Evolutionary conservation across 2,329 filamentous ascomycete genomes (phyloP).

Genomic region (Cercospora sp.): DNA sequence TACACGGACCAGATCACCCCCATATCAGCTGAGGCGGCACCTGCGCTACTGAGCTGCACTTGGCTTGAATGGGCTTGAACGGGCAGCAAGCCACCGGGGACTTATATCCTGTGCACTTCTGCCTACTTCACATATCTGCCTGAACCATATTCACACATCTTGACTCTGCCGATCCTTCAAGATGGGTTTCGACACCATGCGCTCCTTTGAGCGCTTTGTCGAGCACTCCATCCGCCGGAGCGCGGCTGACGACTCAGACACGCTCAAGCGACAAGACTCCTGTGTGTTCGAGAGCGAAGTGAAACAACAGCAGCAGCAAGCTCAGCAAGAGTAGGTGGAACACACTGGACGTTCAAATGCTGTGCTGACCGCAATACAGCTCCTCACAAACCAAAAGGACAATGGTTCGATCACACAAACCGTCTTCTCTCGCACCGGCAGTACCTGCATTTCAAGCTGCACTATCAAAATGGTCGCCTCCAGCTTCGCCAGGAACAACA

Average conservation of each 20-base stretch:
- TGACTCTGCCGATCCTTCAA: neutral
- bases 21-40: slow-evolving; percentile 21
- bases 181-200: slow-evolving; percentile 31
- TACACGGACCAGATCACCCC: slow-evolving; percentile 12
- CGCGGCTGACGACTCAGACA: slow-evolving; percentile 18
- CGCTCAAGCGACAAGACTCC: slow-evolving; percentile 26
- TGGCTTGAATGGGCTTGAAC: slow-evolving; percentile 10
- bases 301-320: neutral
- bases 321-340: neutral
- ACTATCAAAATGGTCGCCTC: slow-evolving; percentile 36
- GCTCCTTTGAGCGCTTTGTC: slow-evolving; percentile 23
- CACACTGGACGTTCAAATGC: neutral
- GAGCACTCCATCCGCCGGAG: slow-evolving; percentile 16
- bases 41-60: slow-evolving; percentile 15
- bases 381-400: slow-evolving; percentile 15
- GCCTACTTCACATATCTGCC: neutral
- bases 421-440: slow-evolving; percentile 22
- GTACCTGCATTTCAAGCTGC: slow-evolving; percentile 33
- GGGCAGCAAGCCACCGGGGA: slow-evolving; percentile 15
- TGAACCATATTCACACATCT: neutral
- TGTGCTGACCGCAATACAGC: slow-evolving; percentile 19
- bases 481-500: slow-evolving; percentile 32
- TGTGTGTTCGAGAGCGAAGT: slow-evolving; percentile 22
- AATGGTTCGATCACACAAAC: slow-evolving; percentile 22
- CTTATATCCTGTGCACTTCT: slow-evolving; percentile 6